These are phyloP conservation scores for Vitis hybrid DNA, from an alignment of 177 flowering plant genomes.

Conservation along the genomic window DNA sequence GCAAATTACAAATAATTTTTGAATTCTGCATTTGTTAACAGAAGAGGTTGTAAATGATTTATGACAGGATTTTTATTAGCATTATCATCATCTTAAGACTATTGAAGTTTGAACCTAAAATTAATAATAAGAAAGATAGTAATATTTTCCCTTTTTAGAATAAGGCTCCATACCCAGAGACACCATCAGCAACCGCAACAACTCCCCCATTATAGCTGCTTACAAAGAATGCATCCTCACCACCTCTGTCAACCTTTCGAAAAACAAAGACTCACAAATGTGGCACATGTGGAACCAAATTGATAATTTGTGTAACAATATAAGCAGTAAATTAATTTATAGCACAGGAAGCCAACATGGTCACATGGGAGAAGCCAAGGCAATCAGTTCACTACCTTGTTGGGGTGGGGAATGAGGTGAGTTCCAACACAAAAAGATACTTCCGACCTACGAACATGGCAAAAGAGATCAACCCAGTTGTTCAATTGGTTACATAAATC, in stretches of 20 bases:
- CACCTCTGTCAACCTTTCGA: constrained; percentile 77
- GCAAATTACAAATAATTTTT: not conserved
- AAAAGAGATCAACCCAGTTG: constrained; percentile 13
- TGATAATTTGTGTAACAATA: not conserved
- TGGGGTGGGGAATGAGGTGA: constrained; percentile 88
- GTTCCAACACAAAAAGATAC: constrained; percentile 67
- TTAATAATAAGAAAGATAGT: not conserved
- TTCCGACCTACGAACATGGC: constrained; percentile 42
- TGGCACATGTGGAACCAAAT: not conserved
- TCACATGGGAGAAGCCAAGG: not conserved
- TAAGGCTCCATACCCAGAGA: constrained; percentile 66
- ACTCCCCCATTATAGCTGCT: constrained; percentile 74
- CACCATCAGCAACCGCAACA: constrained; percentile 93
- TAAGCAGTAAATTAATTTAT: not conserved
- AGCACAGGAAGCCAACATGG: not conserved
- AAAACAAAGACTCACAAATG: not conserved
- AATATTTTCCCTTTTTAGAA: not conserved
- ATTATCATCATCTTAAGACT: no score
- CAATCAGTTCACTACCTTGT: constrained; percentile 46
- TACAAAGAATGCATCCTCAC: constrained; percentile 90
- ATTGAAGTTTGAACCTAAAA: not conserved
- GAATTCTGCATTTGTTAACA: not conserved
- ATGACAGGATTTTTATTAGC: no score
- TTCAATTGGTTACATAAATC: constrained; percentile 5
- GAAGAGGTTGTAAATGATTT: no score